A percentile compares a stretch with the other conserved stretches of the same genome.
phyloP scores from a whole-genome alignment of 164 flowering plant genomes.

The Umbellularia californica region DNA sequence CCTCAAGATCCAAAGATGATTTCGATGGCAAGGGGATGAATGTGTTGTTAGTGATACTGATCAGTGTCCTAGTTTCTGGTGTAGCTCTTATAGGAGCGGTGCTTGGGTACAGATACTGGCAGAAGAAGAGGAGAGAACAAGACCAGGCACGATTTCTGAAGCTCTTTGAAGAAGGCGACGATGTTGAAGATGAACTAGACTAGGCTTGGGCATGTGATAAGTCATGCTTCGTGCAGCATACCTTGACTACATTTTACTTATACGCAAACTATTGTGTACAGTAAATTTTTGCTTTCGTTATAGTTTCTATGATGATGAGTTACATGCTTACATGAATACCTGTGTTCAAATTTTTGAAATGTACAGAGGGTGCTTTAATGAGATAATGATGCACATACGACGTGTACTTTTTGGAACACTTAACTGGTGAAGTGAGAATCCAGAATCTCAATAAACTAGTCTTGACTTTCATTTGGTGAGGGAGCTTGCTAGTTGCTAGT shows the following conservation, averaged over 20 bases:
- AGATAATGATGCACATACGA: not conserved
- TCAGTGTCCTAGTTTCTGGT: slow-evolving; percentile 32
- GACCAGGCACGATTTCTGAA: slow-evolving; percentile 88
- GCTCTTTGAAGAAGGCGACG: slow-evolving; percentile 92
- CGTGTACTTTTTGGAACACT: too few relatives aligned
- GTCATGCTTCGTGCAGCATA: not conserved
- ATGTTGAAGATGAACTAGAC: slow-evolving; percentile 82
- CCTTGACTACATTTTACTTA: not conserved
- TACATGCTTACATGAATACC: not conserved
- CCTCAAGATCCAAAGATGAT: slow-evolving; percentile 13
- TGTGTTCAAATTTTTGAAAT: not conserved
- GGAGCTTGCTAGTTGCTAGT: too few relatives aligned
- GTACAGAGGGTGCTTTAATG: not conserved
- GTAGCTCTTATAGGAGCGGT: slow-evolving; percentile 31
- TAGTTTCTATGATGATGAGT: not conserved
- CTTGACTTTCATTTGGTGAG: too few relatives aligned
- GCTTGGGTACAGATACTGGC: slow-evolving; percentile 63
- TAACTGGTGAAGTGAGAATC: too few relatives aligned
- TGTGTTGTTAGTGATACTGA: slow-evolving; percentile 27
- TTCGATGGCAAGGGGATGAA: slow-evolving; percentile 27
- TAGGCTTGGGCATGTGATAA: slow-evolving; percentile 45
- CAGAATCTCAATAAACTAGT: too few relatives aligned
- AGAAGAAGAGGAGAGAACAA: slow-evolving; percentile 62
- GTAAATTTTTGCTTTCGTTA: not conserved
- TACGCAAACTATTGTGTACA: not conserved